These are phyloP conservation scores for Nitzschia sp. DNA, from an alignment of 108 stramenopile species.

Conservation along the genomic window DNA sequence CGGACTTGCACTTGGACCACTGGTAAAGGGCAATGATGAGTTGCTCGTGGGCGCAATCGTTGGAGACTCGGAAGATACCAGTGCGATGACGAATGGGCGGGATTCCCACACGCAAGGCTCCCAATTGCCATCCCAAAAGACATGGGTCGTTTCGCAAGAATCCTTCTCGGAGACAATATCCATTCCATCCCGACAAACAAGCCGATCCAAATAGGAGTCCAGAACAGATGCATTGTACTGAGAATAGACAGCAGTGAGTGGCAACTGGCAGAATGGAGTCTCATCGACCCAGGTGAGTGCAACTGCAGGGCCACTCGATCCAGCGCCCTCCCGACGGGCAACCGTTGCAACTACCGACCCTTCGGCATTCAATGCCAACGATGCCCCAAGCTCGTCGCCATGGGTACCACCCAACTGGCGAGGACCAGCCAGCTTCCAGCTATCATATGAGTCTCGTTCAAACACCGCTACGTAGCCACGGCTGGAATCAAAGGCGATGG, in stretches of 20 bases:
- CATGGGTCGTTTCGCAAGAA: neutral
- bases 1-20: neutral
- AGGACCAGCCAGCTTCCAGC: neutral
- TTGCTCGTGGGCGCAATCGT: neutral
- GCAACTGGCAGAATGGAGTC: conserved; percentile 9
- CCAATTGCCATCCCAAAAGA: conserved; percentile 2
- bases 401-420: neutral
- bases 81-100: neutral
- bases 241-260: neutral
- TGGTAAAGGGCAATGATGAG: neutral
- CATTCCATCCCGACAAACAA: neutral
- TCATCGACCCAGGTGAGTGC: conserved; percentile 3
- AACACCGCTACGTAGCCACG: conserved; percentile 18
- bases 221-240: neutral
- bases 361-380: neutral
- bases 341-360: conserved; percentile 4
- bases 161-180: neutral
- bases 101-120: conserved; percentile 4
- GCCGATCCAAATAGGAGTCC: neutral
- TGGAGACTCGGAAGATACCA: neutral
- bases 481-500: neutral
- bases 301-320: neutral
- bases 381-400: neutral
- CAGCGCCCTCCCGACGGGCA: neutral
- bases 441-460: conserved; percentile 19